Base-by-base conservation (phyloP, 306 rosid genomes). In the Medicago lupulina region DNA sequence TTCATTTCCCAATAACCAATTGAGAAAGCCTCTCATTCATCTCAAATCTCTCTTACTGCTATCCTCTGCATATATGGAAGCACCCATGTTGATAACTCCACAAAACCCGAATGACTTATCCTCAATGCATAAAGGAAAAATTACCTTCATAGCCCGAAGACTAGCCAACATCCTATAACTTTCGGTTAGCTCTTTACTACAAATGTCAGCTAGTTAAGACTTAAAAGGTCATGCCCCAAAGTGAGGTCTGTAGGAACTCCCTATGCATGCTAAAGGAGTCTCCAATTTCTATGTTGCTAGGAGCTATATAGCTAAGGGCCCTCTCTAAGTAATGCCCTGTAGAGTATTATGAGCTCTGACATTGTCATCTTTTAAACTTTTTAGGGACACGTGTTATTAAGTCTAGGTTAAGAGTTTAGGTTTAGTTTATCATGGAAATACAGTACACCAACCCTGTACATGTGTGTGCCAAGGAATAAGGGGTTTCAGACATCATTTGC, bases 221-320 rank as follows among this genome's bases (percentile, higher is more conserved):
- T 58, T 58, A 58, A 58, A 21, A 58, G 38, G 9, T 11, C 16
- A 12, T 58, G 63, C 36, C 34, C 36, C 13, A 19, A 55, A 55
- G 59, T 53, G 38, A 58, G 16, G 38, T 58, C 39, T 23, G 23
- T 23, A 11, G 16, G 46, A 69, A 9, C 38, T 68, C 60, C 38
- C 61, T 28, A 9, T 69, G 74, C 73, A 68, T 49, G 15, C 59
- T 28, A 15, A 69, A 28, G 44, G 31, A 51, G 9, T 31, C 31
- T 41, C 23, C 23, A 28, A 4, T 21, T 17, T 67, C 40, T 41
- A 46, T 40, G 43, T 23, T 14, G 25, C 21, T 50, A 31, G 14
- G 34, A 16, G 46, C 2, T 31, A 6, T 70, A 50, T 28, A 9
- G 28, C 47, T 46, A 10, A 50, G 63, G 9, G 49, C 7, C 21